Evolutionary conservation across 257 asterid species (phyloP).

Genomic region (Lavandula angustifolia): DNA sequence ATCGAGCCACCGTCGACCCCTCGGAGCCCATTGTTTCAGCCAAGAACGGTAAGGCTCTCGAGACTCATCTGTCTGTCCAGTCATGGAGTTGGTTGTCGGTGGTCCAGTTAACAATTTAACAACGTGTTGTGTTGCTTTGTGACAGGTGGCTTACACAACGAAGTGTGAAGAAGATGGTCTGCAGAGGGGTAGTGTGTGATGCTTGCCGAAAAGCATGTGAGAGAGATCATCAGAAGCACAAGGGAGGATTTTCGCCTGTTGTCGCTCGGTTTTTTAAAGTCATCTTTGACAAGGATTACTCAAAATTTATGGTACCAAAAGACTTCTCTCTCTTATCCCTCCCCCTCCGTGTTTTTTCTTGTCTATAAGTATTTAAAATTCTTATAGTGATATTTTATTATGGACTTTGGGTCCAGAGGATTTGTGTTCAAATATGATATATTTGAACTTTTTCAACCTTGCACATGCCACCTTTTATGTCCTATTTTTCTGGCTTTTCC

Average conservation of each 20-base stretch:
- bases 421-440: neutral
- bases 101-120: neutral
- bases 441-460: neutral
- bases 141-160: neutral
- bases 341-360: neutral
- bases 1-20: too few species aligned
- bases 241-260: neutral
- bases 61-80: neutral
- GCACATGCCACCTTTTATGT: neutral
- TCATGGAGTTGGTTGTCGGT: neutral
- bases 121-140: neutral
- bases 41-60: neutral
- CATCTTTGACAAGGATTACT: slow-evolving; percentile 26
- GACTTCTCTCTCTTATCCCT: neutral
- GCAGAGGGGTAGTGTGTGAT: slow-evolving; percentile 14
- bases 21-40: neutral
- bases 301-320: slow-evolving; percentile 33
- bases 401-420: neutral
- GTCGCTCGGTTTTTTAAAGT: slow-evolving; percentile 32
- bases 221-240: slow-evolving; percentile 17
- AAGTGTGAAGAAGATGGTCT: neutral
- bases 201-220: slow-evolving; percentile 8
- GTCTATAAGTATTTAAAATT: neutral
- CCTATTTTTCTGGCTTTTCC: neutral
- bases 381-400: neutral